Evolutionary conservation across 495 filamentous ascomycete species (phyloP).

Genomic region (Podospora anserina): DNA sequence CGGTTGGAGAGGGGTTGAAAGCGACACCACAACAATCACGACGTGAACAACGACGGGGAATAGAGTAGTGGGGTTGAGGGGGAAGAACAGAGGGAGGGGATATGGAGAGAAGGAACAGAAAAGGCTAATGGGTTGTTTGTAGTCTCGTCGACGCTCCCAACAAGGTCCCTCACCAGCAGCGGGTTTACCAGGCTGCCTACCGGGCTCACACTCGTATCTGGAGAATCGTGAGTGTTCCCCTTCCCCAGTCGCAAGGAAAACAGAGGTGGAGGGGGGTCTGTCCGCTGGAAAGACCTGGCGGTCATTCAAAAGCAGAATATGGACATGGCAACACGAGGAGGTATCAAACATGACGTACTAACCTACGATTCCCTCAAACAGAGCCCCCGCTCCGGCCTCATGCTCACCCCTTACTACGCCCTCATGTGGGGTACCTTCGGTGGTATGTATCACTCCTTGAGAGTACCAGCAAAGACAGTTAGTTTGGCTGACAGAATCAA

Average conservation of each 20-base stretch:
- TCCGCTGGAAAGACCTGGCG: too few species aligned
- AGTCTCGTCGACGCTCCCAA: conserved; percentile 79
- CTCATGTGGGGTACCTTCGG: conserved; percentile 61
- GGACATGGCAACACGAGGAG: too few species aligned
- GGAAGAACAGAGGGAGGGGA: not conserved
- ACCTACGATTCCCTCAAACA: conserved; percentile 22
- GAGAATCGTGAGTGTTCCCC: conserved; percentile 67
- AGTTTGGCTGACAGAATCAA: conserved; percentile 48
- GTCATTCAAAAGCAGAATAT: too few species aligned
- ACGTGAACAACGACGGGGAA: not conserved
- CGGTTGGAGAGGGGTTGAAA: not conserved
- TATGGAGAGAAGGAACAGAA: not conserved
- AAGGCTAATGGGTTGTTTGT: conserved; percentile 18
- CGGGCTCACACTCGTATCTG: conserved; percentile 68
- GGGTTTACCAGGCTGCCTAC: conserved; percentile 76
- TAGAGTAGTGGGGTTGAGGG: not conserved
- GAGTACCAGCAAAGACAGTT: not conserved
- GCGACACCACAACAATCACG: not conserved
- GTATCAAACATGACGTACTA: not conserved
- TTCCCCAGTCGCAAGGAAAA: not conserved
- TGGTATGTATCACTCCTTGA: conserved; percentile 36
- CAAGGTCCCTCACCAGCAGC: conserved; percentile 80
- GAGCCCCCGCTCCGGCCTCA: conserved; percentile 60
- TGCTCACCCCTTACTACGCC: conserved; percentile 73
- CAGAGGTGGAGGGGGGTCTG: too few species aligned